phyloP scores from a whole-genome alignment of 2,329 filamentous ascomycete genomes.

The Podosphaera fusca region DNA sequence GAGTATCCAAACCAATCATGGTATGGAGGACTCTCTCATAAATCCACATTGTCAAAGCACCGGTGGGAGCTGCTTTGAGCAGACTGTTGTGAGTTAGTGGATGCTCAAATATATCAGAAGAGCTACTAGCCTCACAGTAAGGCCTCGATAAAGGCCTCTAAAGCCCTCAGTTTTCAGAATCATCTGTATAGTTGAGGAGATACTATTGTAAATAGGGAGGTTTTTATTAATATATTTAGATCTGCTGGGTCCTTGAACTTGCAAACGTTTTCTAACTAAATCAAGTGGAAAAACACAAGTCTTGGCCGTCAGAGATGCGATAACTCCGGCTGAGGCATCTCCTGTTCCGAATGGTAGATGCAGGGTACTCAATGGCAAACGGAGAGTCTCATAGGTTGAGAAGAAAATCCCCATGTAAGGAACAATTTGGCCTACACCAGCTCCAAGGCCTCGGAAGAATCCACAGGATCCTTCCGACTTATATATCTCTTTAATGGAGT shows the following conservation, averaged over 20 bases:
- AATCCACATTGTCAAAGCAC: constrained; percentile 56
- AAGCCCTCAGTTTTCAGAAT: constrained; percentile 54
- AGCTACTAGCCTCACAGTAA: constrained; percentile 41
- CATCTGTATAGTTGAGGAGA: constrained; percentile 38
- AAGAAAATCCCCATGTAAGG: constrained; percentile 98
- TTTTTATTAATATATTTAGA: constrained; percentile 59
- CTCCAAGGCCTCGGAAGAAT: constrained; percentile 72
- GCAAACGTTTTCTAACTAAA: constrained; percentile 73
- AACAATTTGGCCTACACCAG: constrained; percentile 67
- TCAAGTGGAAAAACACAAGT: constrained; percentile 84
- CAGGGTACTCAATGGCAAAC: constrained; percentile 31
- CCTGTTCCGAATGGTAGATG: constrained; percentile 49
- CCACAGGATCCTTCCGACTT: constrained; percentile 51
- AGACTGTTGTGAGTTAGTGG: constrained; percentile 24
- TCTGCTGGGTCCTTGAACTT: constrained; percentile 82
- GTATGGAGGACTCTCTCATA: constrained; percentile 36
- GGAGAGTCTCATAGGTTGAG: constrained; percentile 58
- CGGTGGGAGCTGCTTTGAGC: constrained; percentile 72
- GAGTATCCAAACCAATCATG: constrained; percentile 10
- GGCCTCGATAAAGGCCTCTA: constrained; percentile 64
- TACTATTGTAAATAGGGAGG: constrained; percentile 58
- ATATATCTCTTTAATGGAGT: constrained; percentile 49
- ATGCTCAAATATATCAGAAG: neutral
- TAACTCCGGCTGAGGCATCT: constrained; percentile 61
- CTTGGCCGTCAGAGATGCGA: constrained; percentile 64